Conservation (phyloP, 176 grass and related monocot species). For the Aegilops longissima region DNA sequence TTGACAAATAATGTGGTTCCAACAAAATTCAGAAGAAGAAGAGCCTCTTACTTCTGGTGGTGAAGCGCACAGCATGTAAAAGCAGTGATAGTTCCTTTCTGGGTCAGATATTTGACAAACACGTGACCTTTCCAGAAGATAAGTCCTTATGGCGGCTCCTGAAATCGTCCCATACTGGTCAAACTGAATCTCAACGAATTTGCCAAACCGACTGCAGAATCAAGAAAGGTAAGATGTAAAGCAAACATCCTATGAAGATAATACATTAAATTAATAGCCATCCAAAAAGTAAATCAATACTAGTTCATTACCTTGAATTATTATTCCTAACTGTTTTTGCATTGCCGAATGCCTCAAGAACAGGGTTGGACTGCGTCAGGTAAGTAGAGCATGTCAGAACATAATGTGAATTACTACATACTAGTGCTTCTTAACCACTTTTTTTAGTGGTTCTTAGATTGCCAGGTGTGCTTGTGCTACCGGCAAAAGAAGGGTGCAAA, state of each 20-base stretch:
- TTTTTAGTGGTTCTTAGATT: too few species aligned
- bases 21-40: conserved; percentile 24
- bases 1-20: neutral
- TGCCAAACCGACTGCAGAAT: conserved; percentile 79
- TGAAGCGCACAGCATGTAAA: conserved; percentile 89
- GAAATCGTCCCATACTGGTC: conserved; percentile 70
- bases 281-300: conserved; percentile 7
- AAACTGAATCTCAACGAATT: conserved; percentile 97
- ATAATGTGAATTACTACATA: neutral
- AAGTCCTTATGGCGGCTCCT: conserved; percentile 87
- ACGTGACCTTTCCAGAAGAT: conserved; percentile 91
- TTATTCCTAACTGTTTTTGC: conserved; percentile 95
- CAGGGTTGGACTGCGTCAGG: conserved; percentile 75
- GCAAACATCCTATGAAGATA: neutral
- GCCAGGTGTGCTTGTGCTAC: neutral
- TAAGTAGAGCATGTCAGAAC: conserved; percentile 41
- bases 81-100: conserved; percentile 93
- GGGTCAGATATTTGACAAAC: conserved; percentile 94
- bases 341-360: conserved; percentile 95
- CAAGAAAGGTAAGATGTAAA: conserved; percentile 37
- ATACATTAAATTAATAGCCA: neutral
- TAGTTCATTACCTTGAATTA: conserved; percentile 73
- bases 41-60: conserved; percentile 51
- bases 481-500: neutral
- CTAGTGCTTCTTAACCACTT: conserved; percentile 15